These are phyloP conservation scores for Neurospora terricola DNA, from an alignment of 495 filamentous ascomycete genomes.

Conservation along the genomic window DNA sequence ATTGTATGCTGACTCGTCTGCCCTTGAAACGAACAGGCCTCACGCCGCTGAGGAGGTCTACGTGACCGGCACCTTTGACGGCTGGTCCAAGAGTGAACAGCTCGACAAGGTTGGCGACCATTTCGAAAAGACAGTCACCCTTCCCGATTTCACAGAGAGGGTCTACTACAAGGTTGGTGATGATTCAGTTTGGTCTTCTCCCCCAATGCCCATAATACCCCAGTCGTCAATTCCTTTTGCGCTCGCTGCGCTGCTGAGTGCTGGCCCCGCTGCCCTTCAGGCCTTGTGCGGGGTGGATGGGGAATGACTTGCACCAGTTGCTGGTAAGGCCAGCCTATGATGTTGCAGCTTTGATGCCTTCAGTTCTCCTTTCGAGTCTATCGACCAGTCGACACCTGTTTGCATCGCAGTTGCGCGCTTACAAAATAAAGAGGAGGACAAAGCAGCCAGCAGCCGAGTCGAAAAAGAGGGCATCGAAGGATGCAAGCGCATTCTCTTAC, in stretches of 20 bases:
- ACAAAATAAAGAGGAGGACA: background rate
- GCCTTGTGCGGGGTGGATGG: background rate
- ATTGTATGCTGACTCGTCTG: conserved; percentile 12
- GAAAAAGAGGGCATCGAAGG: background rate
- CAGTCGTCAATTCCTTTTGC: background rate
- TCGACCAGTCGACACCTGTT: background rate
- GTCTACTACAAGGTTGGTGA: conserved; percentile 71
- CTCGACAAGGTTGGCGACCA: conserved; percentile 60
- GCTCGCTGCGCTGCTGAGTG: background rate
- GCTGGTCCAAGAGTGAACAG: conserved; percentile 77
- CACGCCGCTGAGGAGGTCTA: conserved; percentile 74
- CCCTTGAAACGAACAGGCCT: conserved; percentile 41
- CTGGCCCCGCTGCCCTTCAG: background rate
- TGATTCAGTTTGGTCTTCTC: conserved; percentile 8
- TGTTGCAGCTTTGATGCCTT: background rate
- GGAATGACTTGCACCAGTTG: background rate
- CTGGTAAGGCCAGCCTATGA: background rate
- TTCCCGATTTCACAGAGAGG: conserved; percentile 54
- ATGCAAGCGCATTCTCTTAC: background rate
- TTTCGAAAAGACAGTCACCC: conserved; percentile 68
- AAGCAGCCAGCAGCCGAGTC: background rate
- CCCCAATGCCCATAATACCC: background rate
- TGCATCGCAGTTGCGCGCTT: background rate
- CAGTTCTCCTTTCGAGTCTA: background rate
- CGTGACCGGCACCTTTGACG: conserved; percentile 92